Evolutionary conservation across 139 green algal genomes (phyloP), one percentile per base, ranked within the genome.

Genomic region (Auxenochlorella pyrenoidosa): DNA sequence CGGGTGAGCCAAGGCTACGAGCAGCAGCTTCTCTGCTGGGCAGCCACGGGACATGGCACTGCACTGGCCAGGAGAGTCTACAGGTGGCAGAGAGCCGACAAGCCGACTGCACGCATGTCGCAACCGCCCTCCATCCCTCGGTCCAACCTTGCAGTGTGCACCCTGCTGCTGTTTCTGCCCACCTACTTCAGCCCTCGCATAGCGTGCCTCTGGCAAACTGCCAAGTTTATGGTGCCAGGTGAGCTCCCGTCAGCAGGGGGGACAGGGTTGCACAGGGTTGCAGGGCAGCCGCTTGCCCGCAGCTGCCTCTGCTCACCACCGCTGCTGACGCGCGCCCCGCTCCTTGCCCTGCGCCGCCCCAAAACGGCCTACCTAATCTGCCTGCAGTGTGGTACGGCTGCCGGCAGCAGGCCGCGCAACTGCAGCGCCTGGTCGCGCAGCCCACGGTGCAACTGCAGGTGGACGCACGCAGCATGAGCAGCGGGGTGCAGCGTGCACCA

Each of bases 131-230:
- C 32, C 13, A 13, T 21, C 3, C 66, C 28, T 18, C 0, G 10
- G 10, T n/a, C n/a, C n/a, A n/a, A n/a, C n/a, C n/a, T 36, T 40
- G 66, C 66, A 73, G 66, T 73, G 66, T 80, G 44, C 40, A 83
- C 73, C 32, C 85, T 91, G n/a, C 24, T 58, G 1, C 44, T 92
- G 63, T 85, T 88, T 76, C 30, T 91, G 28, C 91, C 91, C 36
- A 84, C 92, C 28, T 89, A 89, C 79, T 79, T 88, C 59, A 88
- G 24, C 38, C 90, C 80, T 66, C 41, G 54, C 13, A 38, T 91
- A 32, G 86, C 91, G 0, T 44, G 91, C 10, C 38, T 81, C 1
- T 91, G 86, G 66, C 91, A 94, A 83, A 88, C 89, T 34, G 54
- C 60, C 38, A 90, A 90, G 60, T 81, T 90, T 30, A 34, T 71